A percentile compares a stretch with the other conserved stretches of the same genome.
Evolutionary conservation across 805 yeast species (phyloP).

Genomic region (Saturnispora ahearnii): DNA sequence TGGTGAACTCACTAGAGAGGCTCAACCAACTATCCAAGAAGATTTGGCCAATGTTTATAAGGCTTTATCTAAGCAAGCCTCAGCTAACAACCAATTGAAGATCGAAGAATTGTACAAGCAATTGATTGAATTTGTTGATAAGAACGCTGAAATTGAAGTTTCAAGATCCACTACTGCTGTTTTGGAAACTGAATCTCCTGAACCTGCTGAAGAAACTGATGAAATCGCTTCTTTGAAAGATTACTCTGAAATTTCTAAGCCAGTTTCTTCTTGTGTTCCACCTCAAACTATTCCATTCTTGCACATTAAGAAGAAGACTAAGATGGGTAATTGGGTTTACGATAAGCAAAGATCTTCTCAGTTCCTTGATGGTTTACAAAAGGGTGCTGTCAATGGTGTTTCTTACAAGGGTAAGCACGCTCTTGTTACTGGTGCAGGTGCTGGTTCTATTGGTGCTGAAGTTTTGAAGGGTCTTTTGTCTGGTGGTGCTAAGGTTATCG

Average conservation of each 20-base stretch:
- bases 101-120: conserved; percentile 65
- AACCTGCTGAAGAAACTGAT: conserved; percentile 43
- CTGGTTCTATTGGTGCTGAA: conserved; percentile 98
- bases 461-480: conserved; percentile 86
- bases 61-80: conserved; percentile 69
- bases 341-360: conserved; percentile 67
- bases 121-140: conserved; percentile 58
- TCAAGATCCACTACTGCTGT: conserved; percentile 50
- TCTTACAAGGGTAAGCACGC: conserved; percentile 84
- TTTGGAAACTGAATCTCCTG: conserved; percentile 32
- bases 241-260: conserved; percentile 56
- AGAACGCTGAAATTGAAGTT: conserved; percentile 63
- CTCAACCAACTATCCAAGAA: conserved; percentile 72
- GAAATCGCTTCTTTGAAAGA: conserved; percentile 83
- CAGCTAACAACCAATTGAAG: conserved; percentile 58
- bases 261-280: conserved; percentile 66
- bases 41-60: conserved; percentile 77
- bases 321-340: conserved; percentile 73
- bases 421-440: conserved; percentile 96
- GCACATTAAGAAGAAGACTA: conserved; percentile 74
- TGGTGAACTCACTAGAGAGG: conserved; percentile 64
- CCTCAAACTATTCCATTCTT: conserved; percentile 89
- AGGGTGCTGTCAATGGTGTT: conserved; percentile 90
- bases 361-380: conserved; percentile 85
- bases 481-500: conserved; percentile 97